These are phyloP conservation scores for Talaromyces thailandensis DNA, from an alignment of 495 filamentous ascomycete species.

Conservation along the genomic window DNA sequence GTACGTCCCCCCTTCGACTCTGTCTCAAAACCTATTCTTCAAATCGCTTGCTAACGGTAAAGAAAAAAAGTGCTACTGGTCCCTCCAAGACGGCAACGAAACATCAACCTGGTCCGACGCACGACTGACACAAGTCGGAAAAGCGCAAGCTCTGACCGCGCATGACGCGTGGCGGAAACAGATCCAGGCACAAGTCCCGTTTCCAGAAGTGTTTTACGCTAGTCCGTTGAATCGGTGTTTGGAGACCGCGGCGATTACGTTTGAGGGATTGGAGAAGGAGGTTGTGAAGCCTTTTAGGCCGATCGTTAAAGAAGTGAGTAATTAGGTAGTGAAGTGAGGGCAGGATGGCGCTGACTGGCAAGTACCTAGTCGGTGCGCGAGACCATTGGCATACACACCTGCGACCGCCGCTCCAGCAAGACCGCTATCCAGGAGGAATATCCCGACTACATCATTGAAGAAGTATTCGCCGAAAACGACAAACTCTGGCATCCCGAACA, in stretches of 20 bases:
- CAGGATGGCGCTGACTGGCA: background rate
- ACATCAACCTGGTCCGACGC: slow-evolving; percentile 65
- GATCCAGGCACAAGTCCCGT: slow-evolving; percentile 46
- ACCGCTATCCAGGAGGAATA: slow-evolving; percentile 48
- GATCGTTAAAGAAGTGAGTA: slow-evolving; percentile 53
- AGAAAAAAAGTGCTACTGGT: slow-evolving; percentile 55
- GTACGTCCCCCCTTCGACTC: slow-evolving; percentile 17
- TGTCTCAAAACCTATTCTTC: background rate
- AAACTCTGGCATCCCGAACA: slow-evolving; percentile 43
- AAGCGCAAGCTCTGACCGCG: slow-evolving; percentile 53
- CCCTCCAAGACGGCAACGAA: slow-evolving; percentile 59
- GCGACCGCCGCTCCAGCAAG: slow-evolving; percentile 59
- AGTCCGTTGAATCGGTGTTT: slow-evolving; percentile 68
- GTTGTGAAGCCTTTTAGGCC: slow-evolving; percentile 43
- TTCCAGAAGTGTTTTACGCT: slow-evolving; percentile 61
- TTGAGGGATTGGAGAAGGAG: slow-evolving; percentile 36
- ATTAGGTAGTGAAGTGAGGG: background rate
- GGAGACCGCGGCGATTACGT: slow-evolving; percentile 55
- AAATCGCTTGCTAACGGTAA: too few species aligned
- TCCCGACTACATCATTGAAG: slow-evolving; percentile 54
- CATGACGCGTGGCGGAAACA: slow-evolving; percentile 53
- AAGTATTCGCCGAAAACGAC: slow-evolving; percentile 55
- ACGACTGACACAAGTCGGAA: slow-evolving; percentile 54
- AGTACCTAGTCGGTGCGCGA: slow-evolving; percentile 51
- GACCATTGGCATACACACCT: slow-evolving; percentile 68